Evolutionary conservation across 257 asterid species (phyloP), one percentile per base, ranked within the genome.

Genomic region (Primulina eburnea): DNA sequence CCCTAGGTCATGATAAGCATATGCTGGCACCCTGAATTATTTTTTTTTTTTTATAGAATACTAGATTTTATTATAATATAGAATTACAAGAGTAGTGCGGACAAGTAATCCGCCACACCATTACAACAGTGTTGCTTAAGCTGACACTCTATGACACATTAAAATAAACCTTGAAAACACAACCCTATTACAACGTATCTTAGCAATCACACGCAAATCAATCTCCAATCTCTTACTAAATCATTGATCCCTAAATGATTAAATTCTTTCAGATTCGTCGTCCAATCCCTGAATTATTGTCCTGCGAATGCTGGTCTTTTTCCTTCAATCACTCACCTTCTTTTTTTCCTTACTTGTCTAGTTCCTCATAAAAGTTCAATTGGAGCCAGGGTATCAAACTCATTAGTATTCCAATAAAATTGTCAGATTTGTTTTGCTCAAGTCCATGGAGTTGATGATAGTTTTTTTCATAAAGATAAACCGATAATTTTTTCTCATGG

Each of bases 271-370:
- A n/a, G n/a, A n/a, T n/a, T n/a, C n/a, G n/a, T n/a, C n/a, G n/a
- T n/a, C n/a, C n/a, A n/a, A n/a, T n/a, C 68, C 59, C 62, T 34
- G 35, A 68, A 65, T 64, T 6, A 60, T 38, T 67, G 60, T 70
- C 62, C 29, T 53, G 30, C 53, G 6, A 43, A 43, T 43, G 53
- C n/a, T 17, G 29, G 61, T 60, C 70, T 56, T 65, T n/a, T 30
- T 43, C 33, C 47, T 72, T 64, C 60, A 21, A 5, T 61, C 2
- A 32, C 6, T 68, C 10, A 8, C 26, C 58, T 34, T 61, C 60
- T 63, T 10, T 4, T 18, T 7, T 64, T 24, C 47, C 47, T 9
- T 63, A 12, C 68, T 47, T 71, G 18, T 60, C 11, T 17, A 18
- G 66, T 62, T 65, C 73, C 21, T 64, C 24, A 58, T 40, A 16